Conservation (phyloP, 1,139 yeast species). For the Zygoascus sp. region DNA sequence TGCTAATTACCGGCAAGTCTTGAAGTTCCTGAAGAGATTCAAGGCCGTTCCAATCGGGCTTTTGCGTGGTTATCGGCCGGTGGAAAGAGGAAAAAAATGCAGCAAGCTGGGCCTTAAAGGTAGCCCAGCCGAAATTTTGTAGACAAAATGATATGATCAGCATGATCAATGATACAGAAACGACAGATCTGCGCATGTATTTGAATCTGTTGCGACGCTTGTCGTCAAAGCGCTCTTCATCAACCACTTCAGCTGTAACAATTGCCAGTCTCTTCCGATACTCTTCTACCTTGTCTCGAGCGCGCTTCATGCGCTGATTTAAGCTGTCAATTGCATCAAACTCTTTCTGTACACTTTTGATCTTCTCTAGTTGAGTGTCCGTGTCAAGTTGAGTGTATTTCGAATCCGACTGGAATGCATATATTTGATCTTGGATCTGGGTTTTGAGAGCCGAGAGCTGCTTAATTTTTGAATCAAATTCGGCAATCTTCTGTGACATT, state of each 20-base stretch:
- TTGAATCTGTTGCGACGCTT: constrained; percentile 28
- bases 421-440: constrained; percentile 19
- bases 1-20: not conserved
- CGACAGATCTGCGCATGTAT: constrained; percentile 19
- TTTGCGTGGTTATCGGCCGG: not conserved
- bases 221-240: constrained; percentile 14
- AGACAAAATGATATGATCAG: constrained; percentile 10
- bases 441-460: constrained; percentile 20
- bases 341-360: constrained; percentile 19
- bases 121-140: not conserved
- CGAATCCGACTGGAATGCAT: constrained; percentile 18
- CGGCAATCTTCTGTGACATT: constrained; percentile 18
- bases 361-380: constrained; percentile 18
- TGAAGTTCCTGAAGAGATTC: not conserved
- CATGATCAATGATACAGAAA: constrained; percentile 10
- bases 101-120: not conserved
- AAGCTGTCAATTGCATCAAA: constrained; percentile 23
- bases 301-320: constrained; percentile 22
- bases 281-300: constrained; percentile 24
- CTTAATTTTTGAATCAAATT: constrained; percentile 20
- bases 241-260: constrained; percentile 23
- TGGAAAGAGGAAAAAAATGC: not conserved
- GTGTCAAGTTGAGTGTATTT: constrained; percentile 16
- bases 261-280: constrained; percentile 23
- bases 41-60: not conserved